phyloP scores from a whole-genome alignment of 148 eudicot species.

The Drosera capensis region DNA sequence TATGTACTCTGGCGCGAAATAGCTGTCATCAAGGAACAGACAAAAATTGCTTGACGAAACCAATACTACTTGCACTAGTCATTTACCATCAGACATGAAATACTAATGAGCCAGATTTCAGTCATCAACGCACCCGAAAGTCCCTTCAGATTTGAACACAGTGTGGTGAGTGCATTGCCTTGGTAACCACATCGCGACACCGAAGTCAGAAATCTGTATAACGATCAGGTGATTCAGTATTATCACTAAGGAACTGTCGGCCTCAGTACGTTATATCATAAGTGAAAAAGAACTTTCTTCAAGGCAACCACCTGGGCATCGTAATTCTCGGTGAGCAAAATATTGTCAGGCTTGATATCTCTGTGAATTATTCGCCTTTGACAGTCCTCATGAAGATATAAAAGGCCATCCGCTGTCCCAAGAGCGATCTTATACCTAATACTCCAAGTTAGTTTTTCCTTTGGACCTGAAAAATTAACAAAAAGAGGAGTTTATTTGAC shows the following conservation, averaged over 20 bases:
- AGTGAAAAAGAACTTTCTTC: background rate
- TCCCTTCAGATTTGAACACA: conserved; percentile 70
- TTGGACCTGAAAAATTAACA: conserved; percentile 21
- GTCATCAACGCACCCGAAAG: conserved; percentile 54
- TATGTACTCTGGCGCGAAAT: conserved; percentile 90
- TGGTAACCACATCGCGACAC: conserved; percentile 87
- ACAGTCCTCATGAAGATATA: conserved; percentile 76
- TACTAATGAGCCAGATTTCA: background rate
- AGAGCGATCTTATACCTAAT: conserved; percentile 55
- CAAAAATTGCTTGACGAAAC: background rate
- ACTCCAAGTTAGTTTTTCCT: conserved; percentile 45
- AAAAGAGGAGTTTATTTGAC: background rate
- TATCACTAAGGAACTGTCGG: too few relatives aligned
- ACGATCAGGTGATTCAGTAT: background rate
- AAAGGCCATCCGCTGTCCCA: conserved; percentile 70
- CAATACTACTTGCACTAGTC: too few relatives aligned
- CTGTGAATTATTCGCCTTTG: conserved; percentile 82
- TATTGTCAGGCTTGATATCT: conserved; percentile 85
- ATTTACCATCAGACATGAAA: background rate
- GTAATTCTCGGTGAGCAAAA: conserved; percentile 63
- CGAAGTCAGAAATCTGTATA: conserved; percentile 81
- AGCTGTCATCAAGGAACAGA: conserved; percentile 19
- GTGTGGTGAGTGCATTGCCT: conserved; percentile 63
- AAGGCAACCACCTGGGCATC: conserved; percentile 66
- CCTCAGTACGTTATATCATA: too few relatives aligned